phyloP scores from a whole-genome alignment of 345 rosid species.

The Eucalyptus regnans region DNA sequence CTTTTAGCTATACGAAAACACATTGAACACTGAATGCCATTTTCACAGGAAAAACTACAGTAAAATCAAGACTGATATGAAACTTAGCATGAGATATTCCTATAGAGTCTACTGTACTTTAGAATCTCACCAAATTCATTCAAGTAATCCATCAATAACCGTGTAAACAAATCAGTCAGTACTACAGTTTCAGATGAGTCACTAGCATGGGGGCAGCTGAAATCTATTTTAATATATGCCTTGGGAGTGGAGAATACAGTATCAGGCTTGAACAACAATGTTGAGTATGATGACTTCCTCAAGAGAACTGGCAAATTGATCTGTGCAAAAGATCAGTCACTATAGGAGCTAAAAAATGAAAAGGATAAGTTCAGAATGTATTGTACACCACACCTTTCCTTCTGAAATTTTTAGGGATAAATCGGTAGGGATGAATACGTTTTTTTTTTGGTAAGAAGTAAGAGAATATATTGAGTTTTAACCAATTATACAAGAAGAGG shows the following conservation, averaged over 20 bases:
- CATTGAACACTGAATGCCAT: neutral
- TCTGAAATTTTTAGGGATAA: slow-evolving; percentile 55
- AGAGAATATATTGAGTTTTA: too few relatives aligned
- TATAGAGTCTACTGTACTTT: neutral
- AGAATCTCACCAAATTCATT: slow-evolving; percentile 78
- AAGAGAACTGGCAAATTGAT: slow-evolving; percentile 42
- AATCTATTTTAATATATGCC: slow-evolving; percentile 69
- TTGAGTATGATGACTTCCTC: slow-evolving; percentile 53
- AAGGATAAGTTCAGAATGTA: neutral
- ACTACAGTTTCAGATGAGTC: slow-evolving; percentile 74
- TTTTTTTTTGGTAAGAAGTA: too few relatives aligned
- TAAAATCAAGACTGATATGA: neutral
- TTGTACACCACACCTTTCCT: slow-evolving; percentile 37
- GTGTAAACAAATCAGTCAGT: slow-evolving; percentile 55
- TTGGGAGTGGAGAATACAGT: slow-evolving; percentile 67
- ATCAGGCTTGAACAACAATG: slow-evolving; percentile 84
- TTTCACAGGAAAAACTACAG: neutral
- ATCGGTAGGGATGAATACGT: slow-evolving; percentile 64
- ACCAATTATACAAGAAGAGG: too few relatives aligned
- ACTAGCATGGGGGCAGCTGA: slow-evolving; percentile 64
- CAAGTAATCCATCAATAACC: slow-evolving; percentile 75
- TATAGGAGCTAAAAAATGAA: neutral
- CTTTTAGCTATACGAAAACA: neutral
- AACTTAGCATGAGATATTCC: neutral
- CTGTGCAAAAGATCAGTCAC: slow-evolving; percentile 28